These are phyloP conservation scores for Claviceps purpurea DNA, from an alignment of 2,329 filamentous ascomycete genomes.

Conservation along the genomic window DNA sequence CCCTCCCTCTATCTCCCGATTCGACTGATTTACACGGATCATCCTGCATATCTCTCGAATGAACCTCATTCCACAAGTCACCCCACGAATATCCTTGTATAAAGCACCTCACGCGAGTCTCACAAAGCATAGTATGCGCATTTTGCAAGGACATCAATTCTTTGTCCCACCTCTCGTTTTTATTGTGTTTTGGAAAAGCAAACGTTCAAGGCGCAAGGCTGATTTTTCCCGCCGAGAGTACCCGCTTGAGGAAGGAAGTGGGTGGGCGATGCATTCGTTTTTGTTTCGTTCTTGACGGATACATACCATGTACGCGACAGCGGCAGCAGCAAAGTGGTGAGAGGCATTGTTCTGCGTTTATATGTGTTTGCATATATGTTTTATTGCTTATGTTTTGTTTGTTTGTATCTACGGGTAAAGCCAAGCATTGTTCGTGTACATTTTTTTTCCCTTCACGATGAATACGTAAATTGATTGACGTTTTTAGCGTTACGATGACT, in stretches of 20 bases:
- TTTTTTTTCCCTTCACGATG: too few relatives aligned
- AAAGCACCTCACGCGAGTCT: background rate
- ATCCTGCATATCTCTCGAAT: background rate
- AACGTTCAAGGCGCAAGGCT: background rate
- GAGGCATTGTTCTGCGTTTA: background rate
- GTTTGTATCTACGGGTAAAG: too few relatives aligned
- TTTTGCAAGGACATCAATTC: background rate
- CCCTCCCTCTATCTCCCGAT: too few relatives aligned
- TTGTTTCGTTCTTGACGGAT: background rate
- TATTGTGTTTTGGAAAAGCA: background rate
- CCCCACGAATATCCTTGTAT: background rate
- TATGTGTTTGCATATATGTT: background rate
- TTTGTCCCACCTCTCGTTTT: background rate
- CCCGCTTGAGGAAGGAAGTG: background rate
- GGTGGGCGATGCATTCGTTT: background rate
- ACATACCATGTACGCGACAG: background rate
- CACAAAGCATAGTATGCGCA: background rate
- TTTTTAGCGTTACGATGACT: too few relatives aligned
- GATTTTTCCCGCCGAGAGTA: background rate
- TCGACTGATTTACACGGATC: background rate
- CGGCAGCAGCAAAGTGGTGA: background rate
- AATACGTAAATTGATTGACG: too few relatives aligned
- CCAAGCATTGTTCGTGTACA: too few relatives aligned
- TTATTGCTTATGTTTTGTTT: too few relatives aligned
- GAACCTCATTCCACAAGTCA: background rate